Evolutionary conservation across 2,329 filamentous ascomycete species (phyloP).

Genomic region (Beauveria medogensis): DNA sequence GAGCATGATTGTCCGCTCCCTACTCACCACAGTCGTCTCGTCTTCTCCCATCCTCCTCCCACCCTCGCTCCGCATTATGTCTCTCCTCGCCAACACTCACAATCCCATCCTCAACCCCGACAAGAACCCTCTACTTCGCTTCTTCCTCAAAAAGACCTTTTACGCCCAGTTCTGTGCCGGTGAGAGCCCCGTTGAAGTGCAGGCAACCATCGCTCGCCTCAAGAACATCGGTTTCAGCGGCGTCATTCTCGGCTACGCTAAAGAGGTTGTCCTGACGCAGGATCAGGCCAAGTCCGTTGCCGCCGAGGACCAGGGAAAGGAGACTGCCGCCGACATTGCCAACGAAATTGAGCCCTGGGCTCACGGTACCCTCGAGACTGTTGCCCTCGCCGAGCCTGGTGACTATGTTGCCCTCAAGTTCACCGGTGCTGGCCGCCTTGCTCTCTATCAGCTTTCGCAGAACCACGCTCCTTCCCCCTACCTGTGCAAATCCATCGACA

Average conservation of each 20-base stretch:
- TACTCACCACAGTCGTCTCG: slow-evolving; percentile 61
- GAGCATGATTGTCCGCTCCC: slow-evolving; percentile 57
- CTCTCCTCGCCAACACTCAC: slow-evolving; percentile 59
- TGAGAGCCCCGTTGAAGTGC: slow-evolving; percentile 61
- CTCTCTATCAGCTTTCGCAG: slow-evolving; percentile 57
- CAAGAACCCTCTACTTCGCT: slow-evolving; percentile 61
- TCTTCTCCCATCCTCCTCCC: slow-evolving; percentile 61
- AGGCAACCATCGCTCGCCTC: slow-evolving; percentile 53
- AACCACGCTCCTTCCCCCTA: slow-evolving; percentile 54
- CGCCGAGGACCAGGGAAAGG: slow-evolving; percentile 36
- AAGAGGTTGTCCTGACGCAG: slow-evolving; percentile 65
- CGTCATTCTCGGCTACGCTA: slow-evolving; percentile 77
- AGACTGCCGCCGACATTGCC: slow-evolving; percentile 39
- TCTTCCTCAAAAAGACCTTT: slow-evolving; percentile 70
- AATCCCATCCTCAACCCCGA: slow-evolving; percentile 64
- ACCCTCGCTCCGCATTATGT: slow-evolving; percentile 62
- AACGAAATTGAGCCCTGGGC: slow-evolving; percentile 65
- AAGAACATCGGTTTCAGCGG: slow-evolving; percentile 72
- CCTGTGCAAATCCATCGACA: slow-evolving; percentile 62
- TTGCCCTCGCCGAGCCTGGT: slow-evolving; percentile 54
- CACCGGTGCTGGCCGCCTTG: slow-evolving; percentile 71
- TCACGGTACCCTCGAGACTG: slow-evolving; percentile 65
- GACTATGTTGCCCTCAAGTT: slow-evolving; percentile 68
- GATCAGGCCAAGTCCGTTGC: slow-evolving; percentile 38
- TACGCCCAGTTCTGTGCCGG: slow-evolving; percentile 90